Evolutionary conservation across 345 rosid genomes (phyloP), one percentile per base, ranked within the genome.

Genomic region (Orychophragmus violaceus): DNA sequence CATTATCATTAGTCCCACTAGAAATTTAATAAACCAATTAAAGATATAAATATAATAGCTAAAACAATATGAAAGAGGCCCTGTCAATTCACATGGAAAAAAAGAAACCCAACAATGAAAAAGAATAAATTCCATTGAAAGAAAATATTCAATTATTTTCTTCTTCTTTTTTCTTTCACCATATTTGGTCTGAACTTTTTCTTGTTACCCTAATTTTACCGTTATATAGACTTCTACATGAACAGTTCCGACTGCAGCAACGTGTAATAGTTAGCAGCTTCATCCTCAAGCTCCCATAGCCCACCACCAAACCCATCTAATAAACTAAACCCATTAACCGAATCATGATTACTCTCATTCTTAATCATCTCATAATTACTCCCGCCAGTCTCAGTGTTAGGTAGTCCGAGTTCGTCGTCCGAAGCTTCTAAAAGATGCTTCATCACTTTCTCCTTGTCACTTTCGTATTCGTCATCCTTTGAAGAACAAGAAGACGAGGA

Each of bases 331-430:
- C 64, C 82, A 16, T 48, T 64, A 49, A 52, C 76, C 19, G 50
- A 71, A 37, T 63, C 73, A 2, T 51, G 64, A 65, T 36, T 53
- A 63, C 41, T 69, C 53, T 50, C 74, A 42, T 13, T 57, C 3
- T 37, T 71, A n/a, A 28, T 52, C 21, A 19, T 66, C 41, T 68
- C 79, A 6, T 29, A 33, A 42, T 62, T 70, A 53, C 69, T 41
- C 57, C 22, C 79, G 5, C 74, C 80, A 30, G 4, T 54, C 8
- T 74, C 80, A 22, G 62, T 75, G 42, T 72, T 81, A n/a, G 95
- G 96, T n/a, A 91, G 84, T 53, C 98, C 98, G 5, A 91, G 91
- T 77, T 91, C 98, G 53, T 91, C 98, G 27, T 87, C 98, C 0
- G 96, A 85, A 1, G 96, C 98, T 81, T 91, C 90, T 1, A 87